Evolutionary conservation across 2,329 filamentous ascomycete species (phyloP), one percentile per base, ranked within the genome.

Genomic region (Trichoderma sp.): DNA sequence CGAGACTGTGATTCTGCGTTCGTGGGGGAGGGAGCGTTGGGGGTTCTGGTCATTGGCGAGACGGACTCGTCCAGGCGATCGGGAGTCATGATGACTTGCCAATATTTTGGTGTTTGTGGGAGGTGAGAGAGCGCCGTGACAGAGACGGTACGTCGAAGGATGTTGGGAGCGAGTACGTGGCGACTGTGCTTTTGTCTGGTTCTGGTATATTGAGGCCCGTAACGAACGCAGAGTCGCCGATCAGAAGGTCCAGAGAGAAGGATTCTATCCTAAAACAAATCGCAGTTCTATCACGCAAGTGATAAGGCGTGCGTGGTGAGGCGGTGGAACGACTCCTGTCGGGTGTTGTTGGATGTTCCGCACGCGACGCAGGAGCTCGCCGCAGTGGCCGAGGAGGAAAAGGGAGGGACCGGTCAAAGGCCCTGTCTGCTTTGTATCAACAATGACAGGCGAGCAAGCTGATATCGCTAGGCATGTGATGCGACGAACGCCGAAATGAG

Each of bases 31-130:
- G 67, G 19, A 14, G 66, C 44, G 19, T 56, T 57, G 19, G 69
- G 69, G 28, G 66, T 66, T 15, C 61, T 67, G 28, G 55, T 67
- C 62, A 66, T 55, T 44, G 69, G 67, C 57, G 71, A 69, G 48
- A 69, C 68, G 6, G 69, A 68, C 21, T 66, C 67, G 26, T 69
- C 68, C 44, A 39, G 60, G 15, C n/a, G 52, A 24, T 64, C 56
- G 21, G 51, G 17, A 30, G 50, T 56, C 68, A 70, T 70, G 56
- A 17, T 34, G 3, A n/a, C 14, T 45, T 7, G 43, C 21, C 24
- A 47, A 26, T 9, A 41, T 30, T n/a, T 47, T 21, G 58, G n/a
- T 30, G 51, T 47, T 21, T 6, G 21, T 48, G 28, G 41, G 62
- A 48, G 7, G 24, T 21, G 34, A 21, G 30, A 17, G 17, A 3